A percentile compares a stretch with the other conserved stretches of the same genome.
Evolutionary conservation across 164 flowering plant genomes (phyloP).

Genomic region (Stephania cephalantha): DNA sequence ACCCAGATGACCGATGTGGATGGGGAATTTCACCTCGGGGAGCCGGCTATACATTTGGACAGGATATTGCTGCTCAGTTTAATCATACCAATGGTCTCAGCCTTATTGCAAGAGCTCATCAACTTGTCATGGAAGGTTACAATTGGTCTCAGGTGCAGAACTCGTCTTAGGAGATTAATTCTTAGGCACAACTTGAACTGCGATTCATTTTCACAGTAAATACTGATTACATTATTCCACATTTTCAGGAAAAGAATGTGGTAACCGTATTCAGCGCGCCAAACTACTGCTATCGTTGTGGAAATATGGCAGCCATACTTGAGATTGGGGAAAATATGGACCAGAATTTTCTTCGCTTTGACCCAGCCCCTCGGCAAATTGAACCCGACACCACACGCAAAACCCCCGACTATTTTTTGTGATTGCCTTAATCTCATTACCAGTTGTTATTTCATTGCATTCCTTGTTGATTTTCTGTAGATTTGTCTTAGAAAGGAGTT

Average conservation of each 20-base stretch:
- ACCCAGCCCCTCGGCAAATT: slow-evolving; percentile 80
- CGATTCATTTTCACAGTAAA: not conserved
- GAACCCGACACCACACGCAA: slow-evolving; percentile 82
- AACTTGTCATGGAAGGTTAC: slow-evolving; percentile 87
- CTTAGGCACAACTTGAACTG: not conserved
- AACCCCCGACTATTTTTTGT: slow-evolving; percentile 88
- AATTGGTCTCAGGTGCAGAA: slow-evolving; percentile 78
- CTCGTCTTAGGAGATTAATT: not conserved
- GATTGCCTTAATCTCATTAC: slow-evolving; percentile 19
- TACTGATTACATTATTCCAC: not conserved
- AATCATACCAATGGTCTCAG: slow-evolving; percentile 80
- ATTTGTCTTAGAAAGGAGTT: slow-evolving; percentile 32
- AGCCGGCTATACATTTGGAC: slow-evolving; percentile 87
- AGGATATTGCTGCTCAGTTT: slow-evolving; percentile 71
- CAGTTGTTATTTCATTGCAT: slow-evolving; percentile 20
- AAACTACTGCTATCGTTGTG: slow-evolving; percentile 85
- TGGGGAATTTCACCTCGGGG: slow-evolving; percentile 91
- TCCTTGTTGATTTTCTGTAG: slow-evolving; percentile 29
- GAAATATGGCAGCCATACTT: slow-evolving; percentile 89
- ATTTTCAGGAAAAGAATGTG: slow-evolving; percentile 61
- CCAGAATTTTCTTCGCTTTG: slow-evolving; percentile 78
- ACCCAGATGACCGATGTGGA: slow-evolving; percentile 85
- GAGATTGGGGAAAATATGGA: slow-evolving; percentile 89
- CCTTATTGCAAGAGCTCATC: slow-evolving; percentile 80
- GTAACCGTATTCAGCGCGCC: slow-evolving; percentile 87